Base-by-base conservation (phyloP, 345 rosid genomes). In the Firmiana major region DNA sequence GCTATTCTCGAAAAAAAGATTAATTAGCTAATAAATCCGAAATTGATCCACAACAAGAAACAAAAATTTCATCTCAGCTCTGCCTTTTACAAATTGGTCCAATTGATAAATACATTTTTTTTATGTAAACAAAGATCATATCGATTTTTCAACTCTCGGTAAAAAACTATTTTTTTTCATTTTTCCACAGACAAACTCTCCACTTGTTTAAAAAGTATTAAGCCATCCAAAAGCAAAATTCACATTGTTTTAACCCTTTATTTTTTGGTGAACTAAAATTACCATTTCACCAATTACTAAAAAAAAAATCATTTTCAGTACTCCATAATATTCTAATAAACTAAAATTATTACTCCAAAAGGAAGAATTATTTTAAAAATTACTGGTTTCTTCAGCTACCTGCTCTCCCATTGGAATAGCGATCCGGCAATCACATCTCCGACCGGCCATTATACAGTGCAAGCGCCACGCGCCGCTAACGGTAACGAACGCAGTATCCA, bases 341-440 rank as follows among this genome's bases (percentile, higher is more conserved):
- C 6, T 6, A 28, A 6, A 34, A 63, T 63, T 63, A 10, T 55
- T 55, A 46, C 19, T 51, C 1, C 24, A n/a, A 17, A 17, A 54
- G 34, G 34, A n/a, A 9, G 3, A 15, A 16, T 0, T 38, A 0
- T 40, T 6, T 7, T 3, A 38, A 38, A 40, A n/a, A 4, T 0
- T 10, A n/a, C 0, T 0, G 6, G 8, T 40, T 1, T 19, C 53
- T 36, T 36, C 19, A 36, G 42, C 12, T 67, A 95, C 99, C 97
- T 90, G 92, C 67, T 96, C 94, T 38, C 97, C 97, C 88, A 91
- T 86, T 0, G 99, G 98, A 54, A 93, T 82, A 28, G 93, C 99
- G 36, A 96, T 73, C 21, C 84, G 86, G 82, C 98, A 96, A 79
- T 93, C 99, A 78, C 93, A 93, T 51, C 80, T 81, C 85, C 82